Evolutionary conservation across 2,329 filamentous ascomycete genomes (phyloP).

Genomic region (Exophiala lecanii-corni): DNA sequence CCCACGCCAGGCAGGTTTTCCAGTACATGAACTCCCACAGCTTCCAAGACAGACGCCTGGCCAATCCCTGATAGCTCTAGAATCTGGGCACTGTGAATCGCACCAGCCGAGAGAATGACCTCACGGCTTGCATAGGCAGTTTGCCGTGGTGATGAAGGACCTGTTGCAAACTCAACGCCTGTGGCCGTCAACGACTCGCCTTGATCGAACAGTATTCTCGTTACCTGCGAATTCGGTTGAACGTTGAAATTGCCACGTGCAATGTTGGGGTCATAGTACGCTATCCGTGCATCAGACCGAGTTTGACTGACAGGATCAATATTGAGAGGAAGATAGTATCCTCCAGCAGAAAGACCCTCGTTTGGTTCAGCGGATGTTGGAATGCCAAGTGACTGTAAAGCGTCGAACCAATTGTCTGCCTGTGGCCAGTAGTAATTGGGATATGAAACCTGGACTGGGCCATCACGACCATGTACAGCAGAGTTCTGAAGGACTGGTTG

Average conservation of each 20-base stretch:
- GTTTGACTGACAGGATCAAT: slow-evolving; percentile 35
- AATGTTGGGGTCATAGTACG: slow-evolving; percentile 36
- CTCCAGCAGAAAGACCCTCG: slow-evolving; percentile 34
- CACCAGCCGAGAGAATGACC: slow-evolving; percentile 42
- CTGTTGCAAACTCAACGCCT: slow-evolving; percentile 11
- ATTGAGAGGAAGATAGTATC: slow-evolving; percentile 35
- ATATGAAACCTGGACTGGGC: slow-evolving; percentile 49
- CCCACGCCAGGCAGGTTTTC: slow-evolving; percentile 48
- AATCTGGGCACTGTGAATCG: slow-evolving; percentile 40
- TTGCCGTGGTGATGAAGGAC: slow-evolving; percentile 6
- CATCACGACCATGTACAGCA: slow-evolving; percentile 40
- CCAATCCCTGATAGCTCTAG: slow-evolving; percentile 51
- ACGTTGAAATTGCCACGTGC: slow-evolving; percentile 35
- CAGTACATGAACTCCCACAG: slow-evolving; percentile 38
- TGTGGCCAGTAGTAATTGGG: slow-evolving; percentile 37
- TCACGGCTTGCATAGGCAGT: slow-evolving; percentile 35
- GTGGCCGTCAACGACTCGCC: slow-evolving; percentile 8
- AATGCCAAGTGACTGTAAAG: slow-evolving; percentile 36
- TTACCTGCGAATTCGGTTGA: slow-evolving; percentile 31
- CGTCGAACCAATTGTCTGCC: slow-evolving; percentile 34
- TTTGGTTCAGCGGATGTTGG: slow-evolving; percentile 36
- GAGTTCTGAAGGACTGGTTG: slow-evolving; percentile 39
- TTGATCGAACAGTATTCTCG: slow-evolving; percentile 29
- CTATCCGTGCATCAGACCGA: slow-evolving; percentile 38
- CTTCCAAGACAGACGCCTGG: slow-evolving; percentile 32